Evolutionary conservation across 2,329 filamentous ascomycete species (phyloP), one percentile per base, ranked within the genome.

Genomic region (Fusarium gaditjirri): DNA sequence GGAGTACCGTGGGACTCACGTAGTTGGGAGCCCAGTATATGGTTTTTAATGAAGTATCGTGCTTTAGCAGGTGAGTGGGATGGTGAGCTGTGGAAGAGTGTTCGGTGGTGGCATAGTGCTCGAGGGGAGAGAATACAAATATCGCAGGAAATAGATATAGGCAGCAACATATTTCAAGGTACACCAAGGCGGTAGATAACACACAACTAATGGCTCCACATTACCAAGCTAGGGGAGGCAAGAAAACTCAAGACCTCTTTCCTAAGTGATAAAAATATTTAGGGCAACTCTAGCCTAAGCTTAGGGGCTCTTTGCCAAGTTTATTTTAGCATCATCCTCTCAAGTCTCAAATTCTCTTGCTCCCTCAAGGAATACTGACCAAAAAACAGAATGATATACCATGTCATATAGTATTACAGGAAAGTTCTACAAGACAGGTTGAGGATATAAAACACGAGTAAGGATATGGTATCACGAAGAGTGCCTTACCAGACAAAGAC

Each of bases 41-140:
- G 83, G 84, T 85, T 85, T 65, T 59, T 85, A 42, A 78, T 80
- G 43, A 85, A 85, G 68, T 84, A 83, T 68, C 78, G 75, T 54
- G 68, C 71, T 60, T 65, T 83, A 10, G 72, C 80, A 9, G 80
- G 81, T 4, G 81, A 79, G 5, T 81, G 77, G 70, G 78, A 83
- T 9, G 81, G 79, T 11, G 81, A 82, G 43, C 77, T 84, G 75
- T 81, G 79, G 78, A 80, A 68, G 50, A 71, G 75, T 13, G 66
- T 74, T 11, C 71, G 76, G 31, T 76, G 77, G 75, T 81, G 79
- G 79, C 78, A 80, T 50, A 59, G 43, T n/a, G 68, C 73, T 38
- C 71, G 79, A 11, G 75, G 73, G 6, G 73, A 78, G 63, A 74
- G 69, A 35, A 68, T 76, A 41, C 73, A 72, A 19, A 61, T 35